Percentiles rank a stretch among this genome's conserved stretches.
phyloP scores from a whole-genome alignment of 2,329 filamentous ascomycete genomes.

The Aspergillus neoniger region DNA sequence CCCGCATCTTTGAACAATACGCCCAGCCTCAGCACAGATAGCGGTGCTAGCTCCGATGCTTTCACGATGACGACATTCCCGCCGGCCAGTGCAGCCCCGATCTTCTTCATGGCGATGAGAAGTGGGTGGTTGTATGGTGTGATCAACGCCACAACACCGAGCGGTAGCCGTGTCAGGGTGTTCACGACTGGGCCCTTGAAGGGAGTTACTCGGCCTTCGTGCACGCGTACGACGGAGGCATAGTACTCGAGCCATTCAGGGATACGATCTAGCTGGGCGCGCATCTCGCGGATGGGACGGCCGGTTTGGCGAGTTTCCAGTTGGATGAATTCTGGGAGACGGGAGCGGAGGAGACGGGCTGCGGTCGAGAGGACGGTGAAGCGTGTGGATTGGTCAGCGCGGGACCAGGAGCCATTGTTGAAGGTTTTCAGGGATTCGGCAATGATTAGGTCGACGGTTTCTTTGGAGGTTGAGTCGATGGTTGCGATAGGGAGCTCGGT shows the following conservation, averaged over 20 bases:
- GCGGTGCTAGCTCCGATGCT: constrained; percentile 45
- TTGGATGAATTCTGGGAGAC: constrained; percentile 59
- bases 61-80: constrained; percentile 45
- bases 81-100: constrained; percentile 43
- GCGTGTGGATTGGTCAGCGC: constrained; percentile 57
- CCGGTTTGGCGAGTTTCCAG: constrained; percentile 70
- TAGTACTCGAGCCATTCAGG: constrained; percentile 70
- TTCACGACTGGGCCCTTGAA: constrained; percentile 51
- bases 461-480: constrained; percentile 58
- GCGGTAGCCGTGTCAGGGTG: constrained; percentile 38
- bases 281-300: constrained; percentile 69
- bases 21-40: constrained; percentile 46
- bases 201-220: constrained; percentile 66
- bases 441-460: constrained; percentile 56
- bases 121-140: constrained; percentile 45
- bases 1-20: constrained; percentile 46
- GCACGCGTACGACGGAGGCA: constrained; percentile 65
- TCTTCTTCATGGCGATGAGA: constrained; percentile 42
- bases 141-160: constrained; percentile 44
- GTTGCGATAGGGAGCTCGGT: constrained; percentile 33
- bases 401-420: constrained; percentile 59
- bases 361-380: constrained; percentile 65
- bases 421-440: constrained; percentile 40
- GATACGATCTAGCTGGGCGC: constrained; percentile 63
- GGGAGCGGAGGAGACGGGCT: constrained; percentile 55